A percentile compares a stretch with the other conserved stretches of the same genome.
Conservation (phyloP, 352 stramenopile genomes). For the Thraustotheca clavata region DNA sequence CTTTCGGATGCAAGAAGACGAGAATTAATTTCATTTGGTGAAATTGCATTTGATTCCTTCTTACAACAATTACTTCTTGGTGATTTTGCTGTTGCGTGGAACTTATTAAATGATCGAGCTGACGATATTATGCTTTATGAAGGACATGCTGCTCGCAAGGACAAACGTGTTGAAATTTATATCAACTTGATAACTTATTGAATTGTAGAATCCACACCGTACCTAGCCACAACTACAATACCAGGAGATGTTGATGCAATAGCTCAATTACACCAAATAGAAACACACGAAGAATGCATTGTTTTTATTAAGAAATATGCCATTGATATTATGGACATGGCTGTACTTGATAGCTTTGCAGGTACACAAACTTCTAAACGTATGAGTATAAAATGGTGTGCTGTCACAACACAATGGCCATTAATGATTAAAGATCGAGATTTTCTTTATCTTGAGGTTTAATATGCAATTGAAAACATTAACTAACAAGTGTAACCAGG, state of each 20-base stretch:
- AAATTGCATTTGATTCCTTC: neutral
- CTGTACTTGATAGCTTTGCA: neutral
- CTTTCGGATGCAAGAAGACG: neutral
- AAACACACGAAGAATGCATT: neutral
- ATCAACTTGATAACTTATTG: neutral
- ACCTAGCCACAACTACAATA: slow-evolving; percentile 1
- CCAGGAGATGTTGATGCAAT: neutral
- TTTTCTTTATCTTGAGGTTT: neutral
- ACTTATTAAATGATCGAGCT: neutral
- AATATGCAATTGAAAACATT: neutral
- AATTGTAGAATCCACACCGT: neutral
- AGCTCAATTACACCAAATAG: neutral
- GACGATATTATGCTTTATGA: neutral
- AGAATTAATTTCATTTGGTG: neutral
- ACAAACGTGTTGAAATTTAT: neutral
- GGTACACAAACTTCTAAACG: neutral
- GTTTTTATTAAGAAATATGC: neutral
- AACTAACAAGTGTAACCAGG: neutral
- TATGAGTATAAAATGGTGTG: neutral
- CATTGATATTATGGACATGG: neutral
- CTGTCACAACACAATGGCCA: neutral
- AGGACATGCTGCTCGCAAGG: neutral
- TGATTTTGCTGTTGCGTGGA: neutral
- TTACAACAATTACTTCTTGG: neutral
- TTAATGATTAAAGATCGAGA: neutral